Base-by-base conservation (phyloP, 2,329 filamentous ascomycete genomes). In the Ophiostoma sp. region DNA sequence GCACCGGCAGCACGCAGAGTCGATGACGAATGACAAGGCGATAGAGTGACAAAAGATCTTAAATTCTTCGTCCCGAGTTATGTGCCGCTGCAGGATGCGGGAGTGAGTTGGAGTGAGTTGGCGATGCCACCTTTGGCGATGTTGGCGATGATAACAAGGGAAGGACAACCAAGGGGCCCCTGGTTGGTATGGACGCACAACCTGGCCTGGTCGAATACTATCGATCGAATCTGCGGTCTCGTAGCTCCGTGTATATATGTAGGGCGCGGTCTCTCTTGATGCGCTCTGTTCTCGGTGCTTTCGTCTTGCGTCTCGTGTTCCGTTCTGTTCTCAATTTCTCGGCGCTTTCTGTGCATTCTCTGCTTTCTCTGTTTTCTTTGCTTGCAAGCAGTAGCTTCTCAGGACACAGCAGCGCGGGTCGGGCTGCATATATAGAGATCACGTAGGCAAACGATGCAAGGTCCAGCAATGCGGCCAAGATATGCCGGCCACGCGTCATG, bases 401-500 rank as follows among this genome's bases (percentile, higher is more conserved):
- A 22, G 28, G 59, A 55, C 57, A 55, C 69, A 64, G 22, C 45
- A 52, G 31, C 42, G 33, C 48, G n/a, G n/a, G 25, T 48, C 17
- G 45, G 48, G 70, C 36, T 25, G 61, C 28, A 59, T 28, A 42
- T 31, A 52, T 39, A 72, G 48, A 22, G 28, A 73, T 28, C 25
- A 31, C 64, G 64, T 11, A 28, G 52, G 36, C 42, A 55, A 68
- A 22, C 48, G 63, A 42, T n/a, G 33, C 66, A 70, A 64, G 45
- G 42, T 31, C 42, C 52, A 45, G 57, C n/a, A 64, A 55, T 66
- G 33, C 22, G 64, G 69, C 69, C 61, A 71, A 71, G 28, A 22
- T 68, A 50, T 61, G 59, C 68, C 36, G 50, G 72, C 72, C 72
- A 68, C 72, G 61, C 59, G 72, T 71, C 72, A 71, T 52, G 45